Percentiles rank a stretch among this genome's conserved stretches.
These are phyloP conservation scores for Comarum palustre DNA, from an alignment of 306 rosid species.

Conservation along the genomic window DNA sequence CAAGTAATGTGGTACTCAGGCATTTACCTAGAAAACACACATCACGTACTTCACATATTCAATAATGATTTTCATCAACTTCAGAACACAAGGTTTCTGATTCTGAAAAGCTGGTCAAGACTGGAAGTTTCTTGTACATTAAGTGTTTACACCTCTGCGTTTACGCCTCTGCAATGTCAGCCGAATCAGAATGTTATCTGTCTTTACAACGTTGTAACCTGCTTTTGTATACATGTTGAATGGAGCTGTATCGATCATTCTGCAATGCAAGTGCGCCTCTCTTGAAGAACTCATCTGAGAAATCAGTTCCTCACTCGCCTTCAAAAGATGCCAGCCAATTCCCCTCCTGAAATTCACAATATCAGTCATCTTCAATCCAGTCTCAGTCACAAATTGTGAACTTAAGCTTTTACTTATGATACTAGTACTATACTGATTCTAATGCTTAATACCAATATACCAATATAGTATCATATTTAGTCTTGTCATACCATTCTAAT, in stretches of 20 bases:
- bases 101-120: conserved; percentile 33
- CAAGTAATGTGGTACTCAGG: conserved; percentile 14
- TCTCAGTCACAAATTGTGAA: not conserved
- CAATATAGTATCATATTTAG: not conserved
- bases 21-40: conserved; percentile 34
- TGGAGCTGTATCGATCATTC: conserved; percentile 81
- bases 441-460: not conserved
- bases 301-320: conserved; percentile 83
- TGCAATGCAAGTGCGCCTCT: conserved; percentile 81
- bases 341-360: conserved; percentile 68
- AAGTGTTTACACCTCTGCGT: conserved; percentile 93
- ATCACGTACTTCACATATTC: conserved; percentile 17
- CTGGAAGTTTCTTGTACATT: conserved; percentile 78
- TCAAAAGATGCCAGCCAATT: conserved; percentile 95
- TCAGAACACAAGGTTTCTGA: conserved; percentile 41
- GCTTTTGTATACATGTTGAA: conserved; percentile 85
- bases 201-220: conserved; percentile 59
- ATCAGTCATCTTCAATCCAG: conserved; percentile 17
- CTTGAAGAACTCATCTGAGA: conserved; percentile 62
- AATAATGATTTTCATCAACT: conserved; percentile 28
- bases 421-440: not conserved
- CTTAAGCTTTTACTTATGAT: not conserved
- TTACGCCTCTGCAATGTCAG: conserved; percentile 84
- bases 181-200: conserved; percentile 66
- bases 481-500: not conserved